Conservation (phyloP, 140 eudicot species). For the Erigeron philadelphicus region DNA sequence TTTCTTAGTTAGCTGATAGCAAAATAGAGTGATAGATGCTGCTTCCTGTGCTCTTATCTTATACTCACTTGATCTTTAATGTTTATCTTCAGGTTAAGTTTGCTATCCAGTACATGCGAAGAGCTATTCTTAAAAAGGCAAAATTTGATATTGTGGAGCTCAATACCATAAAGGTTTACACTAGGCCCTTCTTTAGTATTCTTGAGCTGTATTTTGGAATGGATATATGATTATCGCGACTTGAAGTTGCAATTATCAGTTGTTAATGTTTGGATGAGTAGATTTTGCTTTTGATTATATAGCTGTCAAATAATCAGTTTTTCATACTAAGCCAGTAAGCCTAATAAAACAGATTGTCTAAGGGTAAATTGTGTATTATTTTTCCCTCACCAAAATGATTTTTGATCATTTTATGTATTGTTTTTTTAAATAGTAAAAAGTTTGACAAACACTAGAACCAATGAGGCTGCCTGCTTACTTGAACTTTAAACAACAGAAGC, state of each 20-base stretch:
- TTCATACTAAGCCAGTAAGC: neutral
- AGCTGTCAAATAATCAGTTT: neutral
- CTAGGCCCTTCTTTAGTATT: neutral
- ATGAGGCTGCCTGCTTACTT: neutral
- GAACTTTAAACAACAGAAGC: neutral
- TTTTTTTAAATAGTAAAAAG: neutral
- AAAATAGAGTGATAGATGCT: too few species aligned
- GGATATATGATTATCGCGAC: too few species aligned
- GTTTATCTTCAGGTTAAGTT: slow-evolving; percentile 59
- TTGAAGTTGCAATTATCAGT: neutral
- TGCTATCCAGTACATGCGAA: slow-evolving; percentile 91
- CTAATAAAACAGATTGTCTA: neutral
- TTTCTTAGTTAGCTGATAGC: neutral
- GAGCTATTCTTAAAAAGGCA: slow-evolving; percentile 84
- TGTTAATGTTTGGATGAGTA: neutral
- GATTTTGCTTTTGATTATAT: neutral
- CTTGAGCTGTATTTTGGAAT: neutral
- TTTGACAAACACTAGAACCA: neutral
- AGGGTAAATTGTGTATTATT: neutral
- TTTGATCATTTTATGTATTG: neutral
- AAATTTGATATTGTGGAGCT: slow-evolving; percentile 82
- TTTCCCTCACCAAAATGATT: neutral
- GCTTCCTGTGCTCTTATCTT: neutral
- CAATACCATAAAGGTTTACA: slow-evolving; percentile 65
- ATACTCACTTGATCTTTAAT: neutral